phyloP scores from a whole-genome alignment of 768 basidiomycete genomes.

The Hygrophoropsis aurantiaca region DNA sequence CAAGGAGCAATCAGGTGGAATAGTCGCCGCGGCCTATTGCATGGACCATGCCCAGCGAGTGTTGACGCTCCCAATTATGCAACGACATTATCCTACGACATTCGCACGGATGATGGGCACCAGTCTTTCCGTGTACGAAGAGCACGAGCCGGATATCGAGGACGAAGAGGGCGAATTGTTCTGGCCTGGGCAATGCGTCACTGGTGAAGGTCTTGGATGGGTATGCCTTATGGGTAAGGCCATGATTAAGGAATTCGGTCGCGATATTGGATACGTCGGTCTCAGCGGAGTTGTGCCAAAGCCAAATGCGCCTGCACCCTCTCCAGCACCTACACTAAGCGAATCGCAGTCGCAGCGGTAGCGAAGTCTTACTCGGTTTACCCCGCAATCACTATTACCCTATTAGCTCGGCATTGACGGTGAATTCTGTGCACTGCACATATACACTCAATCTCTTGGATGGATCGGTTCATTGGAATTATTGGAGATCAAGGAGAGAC shows the following conservation, averaged over 20 bases:
- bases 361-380: not conserved
- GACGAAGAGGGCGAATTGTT: conserved; percentile 86
- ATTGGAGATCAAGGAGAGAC: too few relatives aligned
- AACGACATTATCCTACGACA: conserved; percentile 72
- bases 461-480: too few relatives aligned
- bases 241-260: conserved; percentile 83
- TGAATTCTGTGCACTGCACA: too few relatives aligned
- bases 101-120: conserved; percentile 73
- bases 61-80: conserved; percentile 66
- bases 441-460: too few relatives aligned
- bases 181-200: conserved; percentile 75
- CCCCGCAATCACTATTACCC: not conserved
- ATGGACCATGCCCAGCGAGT: conserved; percentile 50
- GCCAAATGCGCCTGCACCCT: conserved; percentile 43
- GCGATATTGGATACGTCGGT: conserved; percentile 70
- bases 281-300: conserved; percentile 73
- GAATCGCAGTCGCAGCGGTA: not conserved
- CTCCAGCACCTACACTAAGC: not conserved
- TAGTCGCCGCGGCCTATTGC: conserved; percentile 40
- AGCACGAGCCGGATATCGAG: conserved; percentile 79
- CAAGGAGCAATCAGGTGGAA: conserved; percentile 33
- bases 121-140: conserved; percentile 60
- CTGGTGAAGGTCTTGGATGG: conserved; percentile 81
- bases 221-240: conserved; percentile 85
- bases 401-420: too few relatives aligned